Evolutionary conservation across 176 grass and related monocot species (phyloP), one percentile per base, ranked within the genome.

Genomic region (Dendrocalamus sinicus): DNA sequence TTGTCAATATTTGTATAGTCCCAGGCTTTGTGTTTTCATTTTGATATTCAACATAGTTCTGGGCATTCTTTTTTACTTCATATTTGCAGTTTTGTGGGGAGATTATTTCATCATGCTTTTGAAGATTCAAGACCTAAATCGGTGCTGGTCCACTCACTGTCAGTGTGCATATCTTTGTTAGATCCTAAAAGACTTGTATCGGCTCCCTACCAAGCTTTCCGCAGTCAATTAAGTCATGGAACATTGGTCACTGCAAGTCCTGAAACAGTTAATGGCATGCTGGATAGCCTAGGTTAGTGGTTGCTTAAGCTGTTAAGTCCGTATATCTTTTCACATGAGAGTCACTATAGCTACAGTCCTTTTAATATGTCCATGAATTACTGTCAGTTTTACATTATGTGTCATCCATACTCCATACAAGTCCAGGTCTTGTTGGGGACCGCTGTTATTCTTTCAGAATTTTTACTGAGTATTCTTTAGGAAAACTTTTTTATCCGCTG

Each of bases 81-180:
- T 32, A 58, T 62, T 87, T 95, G 80, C 86, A 98, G 93, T 83
- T 98, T 94, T 82, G 93, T 98, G 85, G 90, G 84, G 43, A 95
- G 90, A 83, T 69, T 98, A 78, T 95, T 98, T 87, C 88, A 86
- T 83, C 91, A 95, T 87, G 93, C 91, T 59, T 88, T 94, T 80
- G 90, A 95, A 92, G 88, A 83, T 40, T 92, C 93, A 40, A 93
- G 96, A 81, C 93, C 96, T 76, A 95, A 90, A 86, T 98, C 96
- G 19, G 96, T 98, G 86, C 82, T 98, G 82, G 88, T 95, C 57
- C 91, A 98, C 77, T 92, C 96, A 64, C 48, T 98, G 58, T 94
- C 96, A 45, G 93, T 98, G 55, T 98, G 96, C 88, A 95, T 95
- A 89, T 98, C 93, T 84, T 87, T 98, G 70, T 81, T 98, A 82